These are phyloP conservation scores for Stemphylium vesicarium DNA, from an alignment of 2,329 filamentous ascomycete genomes.

Conservation along the genomic window DNA sequence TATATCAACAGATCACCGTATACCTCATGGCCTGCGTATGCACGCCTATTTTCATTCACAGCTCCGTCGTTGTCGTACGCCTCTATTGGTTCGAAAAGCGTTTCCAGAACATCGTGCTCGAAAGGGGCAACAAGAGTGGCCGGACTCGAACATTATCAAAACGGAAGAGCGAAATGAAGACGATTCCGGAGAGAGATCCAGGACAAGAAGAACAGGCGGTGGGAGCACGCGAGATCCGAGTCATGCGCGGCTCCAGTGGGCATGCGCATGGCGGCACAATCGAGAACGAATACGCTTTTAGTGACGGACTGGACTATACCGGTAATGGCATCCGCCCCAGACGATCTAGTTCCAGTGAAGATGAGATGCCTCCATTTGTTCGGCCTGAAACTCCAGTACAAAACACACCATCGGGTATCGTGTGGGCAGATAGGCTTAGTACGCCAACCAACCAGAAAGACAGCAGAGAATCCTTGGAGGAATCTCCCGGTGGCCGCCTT, in stretches of 20 bases:
- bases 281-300: conserved; percentile 53
- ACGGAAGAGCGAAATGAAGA: conserved; percentile 55
- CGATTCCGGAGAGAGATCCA: conserved; percentile 53
- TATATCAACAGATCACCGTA: conserved; percentile 59
- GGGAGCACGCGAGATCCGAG: conserved; percentile 68
- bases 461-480: conserved; percentile 61
- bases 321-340: conserved; percentile 20
- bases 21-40: conserved; percentile 47
- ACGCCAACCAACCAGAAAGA: conserved; percentile 58
- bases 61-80: conserved; percentile 86
- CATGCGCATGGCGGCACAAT: conserved; percentile 64
- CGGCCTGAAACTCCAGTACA: conserved; percentile 20
- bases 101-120: conserved; percentile 81
- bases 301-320: conserved; percentile 52
- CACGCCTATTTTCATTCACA: conserved; percentile 53
- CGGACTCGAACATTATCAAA: conserved; percentile 67
- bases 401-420: conserved; percentile 23
- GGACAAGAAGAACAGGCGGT: conserved; percentile 67
- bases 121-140: conserved; percentile 65
- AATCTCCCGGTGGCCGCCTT: conserved; percentile 49
- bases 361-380: conserved; percentile 28
- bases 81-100: conserved; percentile 98
- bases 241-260: conserved; percentile 65
- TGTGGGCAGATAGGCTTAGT: conserved; percentile 33
- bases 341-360: conserved; percentile 18